Evolutionary conservation across 305 asterid genomes (phyloP), one percentile per base, ranked within the genome.

Genomic region (Salvia sclarea): DNA sequence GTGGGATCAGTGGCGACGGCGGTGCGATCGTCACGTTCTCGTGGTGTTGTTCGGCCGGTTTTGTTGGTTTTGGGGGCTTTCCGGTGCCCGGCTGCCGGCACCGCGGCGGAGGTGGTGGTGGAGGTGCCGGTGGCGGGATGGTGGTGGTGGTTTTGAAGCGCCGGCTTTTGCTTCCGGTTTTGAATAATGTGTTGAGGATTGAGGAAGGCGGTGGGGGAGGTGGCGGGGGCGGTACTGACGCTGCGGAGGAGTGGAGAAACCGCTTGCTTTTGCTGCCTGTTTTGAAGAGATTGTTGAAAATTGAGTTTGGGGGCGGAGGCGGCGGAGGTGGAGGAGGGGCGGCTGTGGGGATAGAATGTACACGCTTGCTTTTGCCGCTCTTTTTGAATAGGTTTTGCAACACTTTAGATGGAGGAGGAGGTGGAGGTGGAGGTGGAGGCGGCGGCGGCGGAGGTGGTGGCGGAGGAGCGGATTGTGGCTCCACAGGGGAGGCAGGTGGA

Each of bases 331-430:
- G 85, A 3, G 89, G 81, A 4, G 85, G 80, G 1, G 75, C 72
- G 45, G 77, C 14, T 41, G 83, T 45, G 50, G 95, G 72, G 61
- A 77, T 86, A 10, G 92, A 88, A 72, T 90, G 91, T 38, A 90
- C 84, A 1, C 88, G 94, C 74, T 90, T 92, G 44, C 67, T 82
- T 78, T 90, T 88, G 65, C 70, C 52, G 52, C 81, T 82, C 79
- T 83, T 92, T 70, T 83, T 90, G 80, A 90, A 92, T 8, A 85
- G 67, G 66, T 88, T 90, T 25, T 88, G 96, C 50, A 92, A 67
- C 4, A 75, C 79, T 35, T 78, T 88, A 14, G 91, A 70, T 3
- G 86, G 82, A 13, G 91, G 88, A 0, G 86, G 87, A 1, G 91
- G 82, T 0, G 88, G 92, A 0, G 94, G 88, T 0, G 86, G 87